Evolutionary conservation across 345 rosid genomes (phyloP).

Genomic region (Brassica rapa): DNA sequence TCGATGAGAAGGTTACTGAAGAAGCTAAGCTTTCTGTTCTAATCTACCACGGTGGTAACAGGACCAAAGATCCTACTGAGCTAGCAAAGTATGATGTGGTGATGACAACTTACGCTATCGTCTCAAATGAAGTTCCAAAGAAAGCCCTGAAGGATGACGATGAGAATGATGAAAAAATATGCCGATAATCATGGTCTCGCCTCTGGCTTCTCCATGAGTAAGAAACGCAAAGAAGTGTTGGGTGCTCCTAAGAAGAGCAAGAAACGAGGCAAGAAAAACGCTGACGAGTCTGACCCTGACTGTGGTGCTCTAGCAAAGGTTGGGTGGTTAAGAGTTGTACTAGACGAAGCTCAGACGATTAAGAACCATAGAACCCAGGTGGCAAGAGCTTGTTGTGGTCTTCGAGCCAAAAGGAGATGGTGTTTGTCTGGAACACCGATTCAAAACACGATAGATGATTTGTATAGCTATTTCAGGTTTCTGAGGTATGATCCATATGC

Average conservation of each 20-base stretch:
- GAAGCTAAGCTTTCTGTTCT: conserved; percentile 68
- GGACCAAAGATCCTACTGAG: conserved; percentile 85
- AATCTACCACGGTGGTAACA: conserved; percentile 83
- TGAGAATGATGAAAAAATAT: conserved; percentile 59
- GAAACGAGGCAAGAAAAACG: conserved; percentile 66
- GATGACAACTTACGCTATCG: conserved; percentile 86
- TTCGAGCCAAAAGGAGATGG: conserved; percentile 95
- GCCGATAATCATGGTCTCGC: conserved; percentile 66
- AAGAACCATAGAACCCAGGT: conserved; percentile 97
- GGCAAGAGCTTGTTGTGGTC: conserved; percentile 95
- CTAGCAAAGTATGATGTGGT: conserved; percentile 90
- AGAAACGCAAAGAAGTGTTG: conserved; percentile 55
- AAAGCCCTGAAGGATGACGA: too few relatives aligned
- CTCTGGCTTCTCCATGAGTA: conserved; percentile 57
- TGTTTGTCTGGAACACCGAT: conserved; percentile 99
- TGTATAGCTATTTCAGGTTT: conserved; percentile 96
- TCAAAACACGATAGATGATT: conserved; percentile 87
- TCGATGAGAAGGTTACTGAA: conserved; percentile 80
- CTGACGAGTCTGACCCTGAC: conserved; percentile 56
- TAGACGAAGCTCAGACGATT: conserved; percentile 99
- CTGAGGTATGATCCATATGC: conserved; percentile 85
- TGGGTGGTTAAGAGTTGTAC: conserved; percentile 78
- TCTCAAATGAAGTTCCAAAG: conserved; percentile 87
- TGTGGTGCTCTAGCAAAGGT: conserved; percentile 82
- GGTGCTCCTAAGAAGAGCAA: conserved; percentile 54